Conservation (phyloP, 176 grass and related monocot genomes). For the Chloris gayana region DNA sequence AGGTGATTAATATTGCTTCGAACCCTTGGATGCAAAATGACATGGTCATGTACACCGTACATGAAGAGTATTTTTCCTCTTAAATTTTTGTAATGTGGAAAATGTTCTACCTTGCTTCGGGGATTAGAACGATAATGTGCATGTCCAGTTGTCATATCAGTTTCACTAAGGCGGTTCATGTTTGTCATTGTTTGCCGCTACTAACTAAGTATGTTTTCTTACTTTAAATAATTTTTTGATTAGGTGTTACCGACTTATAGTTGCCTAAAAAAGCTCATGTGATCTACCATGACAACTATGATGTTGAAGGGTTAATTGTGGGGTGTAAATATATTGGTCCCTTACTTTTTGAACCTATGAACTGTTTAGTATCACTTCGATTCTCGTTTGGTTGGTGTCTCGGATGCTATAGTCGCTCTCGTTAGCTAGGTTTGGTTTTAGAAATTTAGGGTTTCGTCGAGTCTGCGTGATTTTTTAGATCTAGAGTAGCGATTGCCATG, state of each 20-base stretch:
- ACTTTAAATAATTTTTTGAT: not conserved
- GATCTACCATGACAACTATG: not conserved
- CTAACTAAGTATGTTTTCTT: not conserved
- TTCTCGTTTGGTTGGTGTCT: not conserved
- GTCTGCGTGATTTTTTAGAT: not conserved
- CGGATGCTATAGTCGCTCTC: not conserved
- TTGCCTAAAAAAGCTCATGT: not conserved
- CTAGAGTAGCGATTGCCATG: not conserved
- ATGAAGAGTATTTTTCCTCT: not conserved
- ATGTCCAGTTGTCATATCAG: not conserved
- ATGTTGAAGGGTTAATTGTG: slow-evolving; percentile 16
- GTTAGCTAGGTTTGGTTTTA: not conserved
- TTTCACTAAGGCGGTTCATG: not conserved
- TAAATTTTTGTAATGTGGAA: not conserved
- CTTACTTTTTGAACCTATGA: not conserved
- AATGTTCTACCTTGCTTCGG: not conserved
- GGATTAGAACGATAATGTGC: not conserved
- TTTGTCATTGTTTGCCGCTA: not conserved
- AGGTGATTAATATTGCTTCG: not conserved
- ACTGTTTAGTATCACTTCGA: not conserved
- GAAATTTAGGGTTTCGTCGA: not conserved
- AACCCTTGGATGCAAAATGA: not conserved
- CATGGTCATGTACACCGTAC: no score
- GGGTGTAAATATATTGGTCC: not conserved
- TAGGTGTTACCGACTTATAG: not conserved